Conservation (phyloP, 129 eudicot species). For the Chrysanthemum makinoi region DNA sequence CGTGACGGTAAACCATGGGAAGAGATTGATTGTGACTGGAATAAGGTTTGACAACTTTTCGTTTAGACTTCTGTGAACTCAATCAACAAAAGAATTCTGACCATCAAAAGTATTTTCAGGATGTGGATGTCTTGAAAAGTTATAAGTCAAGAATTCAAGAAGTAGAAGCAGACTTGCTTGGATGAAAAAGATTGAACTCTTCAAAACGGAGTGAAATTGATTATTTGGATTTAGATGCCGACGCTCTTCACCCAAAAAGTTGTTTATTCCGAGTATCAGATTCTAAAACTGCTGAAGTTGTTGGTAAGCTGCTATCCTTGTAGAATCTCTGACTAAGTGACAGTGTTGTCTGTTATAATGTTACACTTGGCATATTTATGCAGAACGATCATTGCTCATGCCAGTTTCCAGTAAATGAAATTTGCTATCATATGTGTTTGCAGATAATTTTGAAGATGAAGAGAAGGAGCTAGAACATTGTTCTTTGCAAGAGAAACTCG, state of each 20-base stretch:
- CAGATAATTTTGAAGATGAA: conserved; percentile 69
- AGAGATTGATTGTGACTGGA: conserved; percentile 45
- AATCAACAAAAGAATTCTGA: conserved; percentile 17
- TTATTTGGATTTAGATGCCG: conserved; percentile 49
- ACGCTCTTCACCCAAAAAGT: conserved; percentile 40
- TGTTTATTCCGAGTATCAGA: conserved; percentile 43
- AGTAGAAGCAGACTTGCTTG: conserved; percentile 68
- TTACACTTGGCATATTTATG: no score
- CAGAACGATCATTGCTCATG: no score
- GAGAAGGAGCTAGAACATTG: conserved; percentile 95
- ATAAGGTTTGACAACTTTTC: conserved; percentile 45
- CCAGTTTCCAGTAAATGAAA: not conserved
- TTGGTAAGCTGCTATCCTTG: conserved; percentile 49
- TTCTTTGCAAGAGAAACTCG: conserved; percentile 85
- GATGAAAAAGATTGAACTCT: conserved; percentile 35
- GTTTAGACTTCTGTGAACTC: conserved; percentile 2
- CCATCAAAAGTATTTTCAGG: conserved; percentile 33
- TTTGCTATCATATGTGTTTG: conserved; percentile 10
- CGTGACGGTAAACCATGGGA: conserved; percentile 80
- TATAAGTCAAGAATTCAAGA: conserved; percentile 73
- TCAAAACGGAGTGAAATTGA: conserved; percentile 45
- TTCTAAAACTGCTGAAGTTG: conserved; percentile 35
- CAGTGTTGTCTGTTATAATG: not conserved
- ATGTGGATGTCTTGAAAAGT: conserved; percentile 51
- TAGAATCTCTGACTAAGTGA: not conserved